Conservation (phyloP, 345 rosid species). For the Physaria fendleri region DNA sequence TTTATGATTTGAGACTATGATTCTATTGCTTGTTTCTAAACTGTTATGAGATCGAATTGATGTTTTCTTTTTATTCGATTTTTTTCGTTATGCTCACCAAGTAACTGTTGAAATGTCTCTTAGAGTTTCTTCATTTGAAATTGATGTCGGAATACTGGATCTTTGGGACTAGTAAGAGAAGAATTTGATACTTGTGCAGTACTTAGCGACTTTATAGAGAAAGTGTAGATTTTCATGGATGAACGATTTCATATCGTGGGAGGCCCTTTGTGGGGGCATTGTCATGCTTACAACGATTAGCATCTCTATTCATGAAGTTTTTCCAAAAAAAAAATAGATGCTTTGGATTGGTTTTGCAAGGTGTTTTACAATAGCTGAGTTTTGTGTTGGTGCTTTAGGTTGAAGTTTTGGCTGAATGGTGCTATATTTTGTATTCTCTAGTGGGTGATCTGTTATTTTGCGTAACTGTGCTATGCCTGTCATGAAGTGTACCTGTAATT, state of each 20-base stretch:
- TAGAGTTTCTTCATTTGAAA: not conserved
- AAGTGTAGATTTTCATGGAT: not conserved
- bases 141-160: not conserved
- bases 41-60: not conserved
- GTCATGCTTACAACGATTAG: not conserved
- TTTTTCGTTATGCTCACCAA: not conserved
- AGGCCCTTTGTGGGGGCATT: not conserved
- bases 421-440: too few species aligned
- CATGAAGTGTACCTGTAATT: not conserved
- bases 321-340: not conserved
- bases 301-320: not conserved
- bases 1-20: not conserved
- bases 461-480: not conserved
- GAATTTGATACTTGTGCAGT: not conserved
- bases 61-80: not conserved
- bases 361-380: not conserved
- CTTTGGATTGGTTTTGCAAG: constrained; percentile 7
- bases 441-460: too few species aligned
- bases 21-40: not conserved
- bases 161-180: not conserved
- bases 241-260: not conserved
- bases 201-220: not conserved
- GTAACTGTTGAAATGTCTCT: not conserved
- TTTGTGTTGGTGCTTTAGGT: not conserved
- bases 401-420: not conserved